Percentiles rank a stretch among this genome's conserved stretches.
Conservation (phyloP, 2,329 filamentous ascomycete genomes). For the Curvularia sp. region DNA sequence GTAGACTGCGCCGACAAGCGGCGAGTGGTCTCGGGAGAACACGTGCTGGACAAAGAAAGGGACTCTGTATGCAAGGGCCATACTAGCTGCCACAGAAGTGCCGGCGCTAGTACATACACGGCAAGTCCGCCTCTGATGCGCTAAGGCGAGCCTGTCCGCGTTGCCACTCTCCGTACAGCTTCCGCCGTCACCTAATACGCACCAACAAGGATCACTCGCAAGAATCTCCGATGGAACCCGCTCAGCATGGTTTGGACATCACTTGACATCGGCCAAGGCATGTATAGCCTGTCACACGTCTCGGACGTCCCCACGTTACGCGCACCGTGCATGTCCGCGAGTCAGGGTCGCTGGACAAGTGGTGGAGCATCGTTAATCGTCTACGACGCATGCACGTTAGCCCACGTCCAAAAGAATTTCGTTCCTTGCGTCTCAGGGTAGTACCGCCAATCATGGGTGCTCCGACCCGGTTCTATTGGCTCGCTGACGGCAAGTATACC, state of each 20-base stretch:
- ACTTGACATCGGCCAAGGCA: background rate
- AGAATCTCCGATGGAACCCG: background rate
- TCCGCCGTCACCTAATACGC: background rate
- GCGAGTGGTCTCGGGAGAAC: slow-evolving; percentile 3
- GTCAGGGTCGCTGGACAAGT: slow-evolving; percentile 2
- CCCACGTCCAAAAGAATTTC: slow-evolving; percentile 11
- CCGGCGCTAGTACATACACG: slow-evolving; percentile 4
- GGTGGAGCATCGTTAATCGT: slow-evolving; percentile 14
- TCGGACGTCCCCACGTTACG: slow-evolving; percentile 3
- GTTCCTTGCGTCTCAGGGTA: background rate
- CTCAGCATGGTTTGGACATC: background rate
- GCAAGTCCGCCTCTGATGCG: background rate
- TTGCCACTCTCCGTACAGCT: background rate
- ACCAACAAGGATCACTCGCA: background rate
- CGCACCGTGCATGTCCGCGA: slow-evolving; percentile 6
- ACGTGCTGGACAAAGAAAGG: background rate
- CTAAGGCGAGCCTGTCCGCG: background rate
- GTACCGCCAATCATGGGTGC: slow-evolving; percentile 5
- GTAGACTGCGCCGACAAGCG: background rate
- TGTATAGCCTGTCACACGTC: slow-evolving; percentile 1
- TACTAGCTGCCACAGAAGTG: background rate
- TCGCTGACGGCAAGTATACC: slow-evolving; percentile 12
- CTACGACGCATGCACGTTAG: slow-evolving; percentile 13
- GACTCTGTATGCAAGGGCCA: background rate
- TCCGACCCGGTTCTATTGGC: slow-evolving; percentile 8